Evolutionary conservation across 768 basidiomycete genomes (phyloP).

Genomic region (Chalciporus sphaerocephalus): DNA sequence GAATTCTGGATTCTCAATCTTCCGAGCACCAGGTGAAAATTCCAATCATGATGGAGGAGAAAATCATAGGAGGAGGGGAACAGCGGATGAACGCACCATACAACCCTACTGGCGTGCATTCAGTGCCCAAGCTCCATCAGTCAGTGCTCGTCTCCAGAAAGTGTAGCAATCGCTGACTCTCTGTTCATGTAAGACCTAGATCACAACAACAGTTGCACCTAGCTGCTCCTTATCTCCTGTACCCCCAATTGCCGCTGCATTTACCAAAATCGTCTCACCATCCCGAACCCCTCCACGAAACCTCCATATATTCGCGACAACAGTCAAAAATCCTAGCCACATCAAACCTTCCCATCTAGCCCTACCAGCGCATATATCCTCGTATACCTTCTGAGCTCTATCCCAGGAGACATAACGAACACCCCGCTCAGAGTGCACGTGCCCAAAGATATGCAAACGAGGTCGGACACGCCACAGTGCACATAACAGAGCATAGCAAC

Average conservation of each 20-base stretch:
- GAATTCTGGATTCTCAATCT: too few relatives aligned
- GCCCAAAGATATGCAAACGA: conserved; percentile 39
- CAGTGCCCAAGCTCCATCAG: too few relatives aligned
- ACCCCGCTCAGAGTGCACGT: conserved; percentile 38
- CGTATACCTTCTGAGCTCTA: conserved; percentile 27
- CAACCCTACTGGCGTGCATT: too few relatives aligned
- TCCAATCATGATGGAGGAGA: too few relatives aligned
- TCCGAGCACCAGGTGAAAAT: too few relatives aligned
- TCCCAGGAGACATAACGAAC: conserved; percentile 33
- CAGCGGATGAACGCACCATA: too few relatives aligned
- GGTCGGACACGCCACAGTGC: conserved; percentile 35
- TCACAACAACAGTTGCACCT: conserved; percentile 30
- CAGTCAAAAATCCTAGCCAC: conserved; percentile 12
- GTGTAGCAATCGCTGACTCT: too few relatives aligned
- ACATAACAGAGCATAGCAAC: conserved; percentile 32
- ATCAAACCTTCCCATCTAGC: conserved; percentile 7
- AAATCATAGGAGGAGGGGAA: too few relatives aligned
- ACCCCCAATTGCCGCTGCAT: conserved; percentile 30
- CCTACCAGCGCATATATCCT: conserved; percentile 22
- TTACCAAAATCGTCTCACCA: conserved; percentile 28
- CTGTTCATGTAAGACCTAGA: too few relatives aligned
- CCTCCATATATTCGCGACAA: conserved; percentile 12
- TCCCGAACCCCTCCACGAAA: conserved; percentile 6
- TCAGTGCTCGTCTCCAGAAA: too few relatives aligned
- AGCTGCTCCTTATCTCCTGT: conserved; percentile 18